phyloP scores from a whole-genome alignment of 179 eudicot genomes.

The Vitellaria paradoxa region DNA sequence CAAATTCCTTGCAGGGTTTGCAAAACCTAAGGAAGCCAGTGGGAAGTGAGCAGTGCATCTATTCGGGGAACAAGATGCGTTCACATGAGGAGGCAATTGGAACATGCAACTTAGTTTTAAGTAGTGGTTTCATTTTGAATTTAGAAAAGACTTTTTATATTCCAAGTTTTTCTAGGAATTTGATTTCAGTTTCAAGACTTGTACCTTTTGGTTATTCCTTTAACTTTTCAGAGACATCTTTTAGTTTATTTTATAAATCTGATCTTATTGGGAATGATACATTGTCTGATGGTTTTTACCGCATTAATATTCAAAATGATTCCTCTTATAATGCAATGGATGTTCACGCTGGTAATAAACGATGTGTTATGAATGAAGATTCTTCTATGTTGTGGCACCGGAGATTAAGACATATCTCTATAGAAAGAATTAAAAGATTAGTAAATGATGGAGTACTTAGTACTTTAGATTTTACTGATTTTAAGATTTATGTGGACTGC shows the following conservation, averaged over 20 bases:
- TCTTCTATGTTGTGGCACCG: constrained; percentile 19
- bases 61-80: constrained; percentile 15
- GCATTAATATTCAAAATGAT: not conserved
- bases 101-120: constrained; percentile 18
- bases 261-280: not conserved
- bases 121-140: constrained; percentile 14
- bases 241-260: not conserved
- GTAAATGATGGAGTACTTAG: constrained; percentile 21
- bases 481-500: constrained; percentile 7
- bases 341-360: not conserved
- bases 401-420: constrained; percentile 23
- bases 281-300: not conserved
- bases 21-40: constrained; percentile 15
- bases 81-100: constrained; percentile 25
- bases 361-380: constrained; percentile 14
- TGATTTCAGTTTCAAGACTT: constrained; percentile 20
- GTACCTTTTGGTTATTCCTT: constrained; percentile 15
- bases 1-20: constrained; percentile 18
- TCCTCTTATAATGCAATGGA: too few relatives aligned
- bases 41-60: constrained; percentile 17
- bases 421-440: constrained; percentile 17
- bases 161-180: constrained; percentile 10
- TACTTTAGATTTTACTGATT: not conserved
- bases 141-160: constrained; percentile 17
- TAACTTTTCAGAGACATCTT: constrained; percentile 6